Evolutionary conservation across 108 stramenopile species (phyloP).

Genomic region (Schizochytrium sp.): DNA sequence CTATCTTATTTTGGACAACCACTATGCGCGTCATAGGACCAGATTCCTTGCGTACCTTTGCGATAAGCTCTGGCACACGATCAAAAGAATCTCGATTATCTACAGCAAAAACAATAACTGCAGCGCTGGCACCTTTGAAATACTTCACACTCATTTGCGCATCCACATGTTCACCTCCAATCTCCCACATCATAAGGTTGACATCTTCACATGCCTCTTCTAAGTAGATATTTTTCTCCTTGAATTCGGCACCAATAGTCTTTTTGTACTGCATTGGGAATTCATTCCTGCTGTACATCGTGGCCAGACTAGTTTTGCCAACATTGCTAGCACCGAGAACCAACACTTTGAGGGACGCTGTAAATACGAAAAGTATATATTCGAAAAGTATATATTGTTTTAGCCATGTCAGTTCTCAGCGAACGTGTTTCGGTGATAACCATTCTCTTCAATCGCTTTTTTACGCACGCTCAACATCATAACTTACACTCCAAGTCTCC

Average conservation of each 20-base stretch:
- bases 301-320: conserved; percentile 42
- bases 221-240: conserved; percentile 17
- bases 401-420: background rate
- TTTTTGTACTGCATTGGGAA: conserved; percentile 42
- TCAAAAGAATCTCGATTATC: conserved; percentile 34
- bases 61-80: background rate
- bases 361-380: background rate
- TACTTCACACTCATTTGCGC: conserved; percentile 21
- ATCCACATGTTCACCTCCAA: conserved; percentile 10
- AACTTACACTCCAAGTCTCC: conserved; percentile 55
- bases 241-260: conserved; percentile 38
- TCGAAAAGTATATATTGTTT: background rate
- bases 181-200: conserved; percentile 59
- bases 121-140: conserved; percentile 45
- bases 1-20: conserved; percentile 31
- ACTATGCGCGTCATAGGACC: background rate
- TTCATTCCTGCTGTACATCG: background rate
- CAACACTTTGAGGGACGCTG: conserved; percentile 20
- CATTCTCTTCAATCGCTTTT: background rate
- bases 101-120: conserved; percentile 13
- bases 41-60: conserved; percentile 23
- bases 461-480: background rate
- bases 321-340: conserved; percentile 11
- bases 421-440: background rate
- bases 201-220: conserved; percentile 38